Evolutionary conservation across 192 early-diverging fungal species (phyloP).

Genomic region (Entomortierella beljakovae): DNA sequence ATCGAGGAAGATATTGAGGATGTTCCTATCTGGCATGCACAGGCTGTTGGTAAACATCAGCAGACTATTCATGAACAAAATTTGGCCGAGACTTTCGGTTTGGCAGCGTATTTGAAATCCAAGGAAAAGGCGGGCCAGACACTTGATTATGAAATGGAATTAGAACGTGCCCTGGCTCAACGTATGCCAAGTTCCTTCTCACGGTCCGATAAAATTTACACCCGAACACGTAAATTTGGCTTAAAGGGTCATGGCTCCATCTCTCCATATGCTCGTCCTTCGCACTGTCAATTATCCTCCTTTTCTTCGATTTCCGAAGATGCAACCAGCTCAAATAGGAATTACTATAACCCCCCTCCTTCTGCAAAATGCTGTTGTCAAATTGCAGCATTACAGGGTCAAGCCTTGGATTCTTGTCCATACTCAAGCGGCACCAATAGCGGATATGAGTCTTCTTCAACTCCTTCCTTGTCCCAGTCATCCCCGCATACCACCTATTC

Average conservation of each 20-base stretch:
- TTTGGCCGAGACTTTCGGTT: slow-evolving; percentile 50
- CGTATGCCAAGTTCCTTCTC: slow-evolving; percentile 51
- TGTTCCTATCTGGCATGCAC: slow-evolving; percentile 44
- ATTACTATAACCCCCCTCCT: slow-evolving; percentile 14
- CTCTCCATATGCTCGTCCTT: slow-evolving; percentile 42
- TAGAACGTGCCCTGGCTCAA: slow-evolving; percentile 37
- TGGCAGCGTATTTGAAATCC: slow-evolving; percentile 49
- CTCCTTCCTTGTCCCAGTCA: not conserved
- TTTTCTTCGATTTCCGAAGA: not conserved
- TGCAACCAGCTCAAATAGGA: not conserved
- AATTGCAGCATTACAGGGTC: slow-evolving; percentile 47
- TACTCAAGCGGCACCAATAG: slow-evolving; percentile 42
- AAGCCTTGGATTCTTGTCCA: slow-evolving; percentile 30
- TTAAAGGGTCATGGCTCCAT: slow-evolving; percentile 6
- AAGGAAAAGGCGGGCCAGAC: slow-evolving; percentile 46
- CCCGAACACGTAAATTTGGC: slow-evolving; percentile 18
- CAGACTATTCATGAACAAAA: slow-evolving; percentile 49
- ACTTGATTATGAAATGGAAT: slow-evolving; percentile 52
- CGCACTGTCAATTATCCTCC: slow-evolving; percentile 30
- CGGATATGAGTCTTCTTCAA: slow-evolving; percentile 30
- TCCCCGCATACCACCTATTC: slow-evolving; percentile 2
- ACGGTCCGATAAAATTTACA: slow-evolving; percentile 20
- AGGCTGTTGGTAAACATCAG: slow-evolving; percentile 47
- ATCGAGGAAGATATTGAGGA: slow-evolving; percentile 6
- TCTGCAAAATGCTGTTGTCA: slow-evolving; percentile 45